Percentiles rank a stretch among this genome's conserved stretches.
Conservation (phyloP, 768 basidiomycete genomes). For the Termitomyces sp. region DNA sequence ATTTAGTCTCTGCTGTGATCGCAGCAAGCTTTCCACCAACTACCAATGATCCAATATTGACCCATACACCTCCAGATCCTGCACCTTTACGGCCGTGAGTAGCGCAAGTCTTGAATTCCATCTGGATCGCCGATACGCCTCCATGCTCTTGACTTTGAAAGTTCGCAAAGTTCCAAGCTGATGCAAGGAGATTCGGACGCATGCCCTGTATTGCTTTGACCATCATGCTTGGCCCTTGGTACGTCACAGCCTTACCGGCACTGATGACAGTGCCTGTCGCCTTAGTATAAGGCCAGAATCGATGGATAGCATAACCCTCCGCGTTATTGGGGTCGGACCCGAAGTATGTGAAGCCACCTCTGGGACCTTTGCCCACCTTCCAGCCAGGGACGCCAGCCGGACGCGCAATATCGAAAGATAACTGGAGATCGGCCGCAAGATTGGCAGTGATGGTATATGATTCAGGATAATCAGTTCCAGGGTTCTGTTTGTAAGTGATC, state of each 20-base stretch:
- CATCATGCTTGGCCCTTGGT: conserved; percentile 76
- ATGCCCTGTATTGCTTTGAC: conserved; percentile 98
- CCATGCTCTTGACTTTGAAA: conserved; percentile 76
- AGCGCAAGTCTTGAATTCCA: conserved; percentile 90
- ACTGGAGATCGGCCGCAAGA: conserved; percentile 71
- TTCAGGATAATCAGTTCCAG: conserved; percentile 62
- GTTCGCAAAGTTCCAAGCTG: conserved; percentile 92
- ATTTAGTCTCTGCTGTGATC: conserved; percentile 77
- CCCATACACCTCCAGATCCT: conserved; percentile 77
- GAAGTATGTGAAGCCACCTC: neutral
- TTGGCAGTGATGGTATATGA: conserved; percentile 77
- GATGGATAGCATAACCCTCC: conserved; percentile 7
- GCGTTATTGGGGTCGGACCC: conserved; percentile 3
- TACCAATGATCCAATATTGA: conserved; percentile 84
- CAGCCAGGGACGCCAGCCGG: conserved; percentile 74
- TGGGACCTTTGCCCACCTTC: conserved; percentile 66
- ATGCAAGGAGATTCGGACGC: conserved; percentile 90
- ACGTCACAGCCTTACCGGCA: conserved; percentile 52
- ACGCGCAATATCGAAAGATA: conserved; percentile 70
- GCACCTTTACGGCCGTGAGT: conserved; percentile 73
- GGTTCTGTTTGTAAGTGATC: conserved; percentile 55
- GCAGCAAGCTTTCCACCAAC: conserved; percentile 69
- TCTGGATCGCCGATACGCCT: conserved; percentile 83
- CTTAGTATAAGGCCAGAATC: conserved; percentile 4
- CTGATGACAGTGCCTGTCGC: conserved; percentile 59